A percentile compares a stretch with the other conserved stretches of the same genome.
Conservation (phyloP, 148 eudicot genomes). For the Heliamphora exappendiculata region DNA sequence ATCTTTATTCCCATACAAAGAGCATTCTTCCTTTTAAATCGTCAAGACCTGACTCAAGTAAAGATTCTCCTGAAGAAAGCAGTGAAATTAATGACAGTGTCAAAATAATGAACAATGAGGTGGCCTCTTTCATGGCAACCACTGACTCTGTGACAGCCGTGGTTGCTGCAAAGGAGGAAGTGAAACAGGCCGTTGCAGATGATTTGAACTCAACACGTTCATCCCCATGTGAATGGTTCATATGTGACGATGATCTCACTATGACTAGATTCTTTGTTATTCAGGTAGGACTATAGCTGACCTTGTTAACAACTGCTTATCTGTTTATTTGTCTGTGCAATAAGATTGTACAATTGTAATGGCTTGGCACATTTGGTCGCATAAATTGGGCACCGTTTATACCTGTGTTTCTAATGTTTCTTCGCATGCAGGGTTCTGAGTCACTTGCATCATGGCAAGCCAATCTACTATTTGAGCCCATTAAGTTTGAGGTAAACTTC, state of each 20-base stretch:
- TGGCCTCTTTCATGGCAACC: constrained; percentile 87
- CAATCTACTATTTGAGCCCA: constrained; percentile 89
- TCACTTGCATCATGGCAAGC: constrained; percentile 96
- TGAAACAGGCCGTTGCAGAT: constrained; percentile 96
- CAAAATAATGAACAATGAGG: constrained; percentile 34
- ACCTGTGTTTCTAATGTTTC: constrained; percentile 4
- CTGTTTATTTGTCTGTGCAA: background rate
- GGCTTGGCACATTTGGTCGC: background rate
- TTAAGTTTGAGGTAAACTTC: constrained; percentile 68
- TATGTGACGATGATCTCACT: constrained; percentile 77
- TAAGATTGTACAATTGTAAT: background rate
- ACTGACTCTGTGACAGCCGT: constrained; percentile 88
- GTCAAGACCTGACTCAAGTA: constrained; percentile 25
- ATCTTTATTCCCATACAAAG: constrained; percentile 62
- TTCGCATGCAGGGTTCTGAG: constrained; percentile 71
- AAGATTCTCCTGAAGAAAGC: constrained; percentile 11
- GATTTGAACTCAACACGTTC: constrained; percentile 70
- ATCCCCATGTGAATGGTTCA: constrained; percentile 92
- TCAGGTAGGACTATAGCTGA: constrained; percentile 44
- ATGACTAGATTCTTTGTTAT: constrained; percentile 79
- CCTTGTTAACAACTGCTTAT: background rate
- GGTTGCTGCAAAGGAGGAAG: constrained; percentile 97
- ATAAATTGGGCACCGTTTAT: background rate
- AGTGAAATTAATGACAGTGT: constrained; percentile 9
- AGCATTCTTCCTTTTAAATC: constrained; percentile 57